A percentile compares a stretch with the other conserved stretches of the same genome.
Conservation (phyloP, 1,284 basidiomycete species). For the Boletus sp. region DNA sequence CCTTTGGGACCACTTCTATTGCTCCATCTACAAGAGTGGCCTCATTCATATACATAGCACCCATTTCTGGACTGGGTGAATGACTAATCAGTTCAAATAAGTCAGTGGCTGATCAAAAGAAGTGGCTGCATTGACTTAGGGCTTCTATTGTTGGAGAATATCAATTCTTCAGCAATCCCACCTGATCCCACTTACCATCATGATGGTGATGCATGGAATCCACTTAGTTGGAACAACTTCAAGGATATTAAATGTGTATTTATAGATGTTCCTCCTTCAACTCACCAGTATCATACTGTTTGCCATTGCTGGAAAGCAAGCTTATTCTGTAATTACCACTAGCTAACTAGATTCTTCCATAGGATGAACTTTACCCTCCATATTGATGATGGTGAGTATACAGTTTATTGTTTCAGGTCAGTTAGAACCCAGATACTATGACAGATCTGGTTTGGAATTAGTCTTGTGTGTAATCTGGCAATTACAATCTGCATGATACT, state of each 20-base stretch:
- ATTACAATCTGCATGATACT: too few relatives aligned
- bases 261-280: slow-evolving; percentile 18
- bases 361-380: slow-evolving; percentile 1
- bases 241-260: too few relatives aligned
- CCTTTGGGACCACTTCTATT: too few relatives aligned
- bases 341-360: background rate
- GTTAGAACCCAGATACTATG: too few relatives aligned
- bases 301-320: background rate
- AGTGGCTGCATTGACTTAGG: slow-evolving; percentile 22
- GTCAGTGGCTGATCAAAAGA: background rate
- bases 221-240: background rate
- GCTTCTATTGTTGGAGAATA: slow-evolving; percentile 29
- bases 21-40: too few relatives aligned
- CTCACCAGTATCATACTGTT: slow-evolving; percentile 12
- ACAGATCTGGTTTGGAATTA: too few relatives aligned
- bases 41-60: background rate
- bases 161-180: slow-evolving; percentile 1
- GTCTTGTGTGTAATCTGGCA: too few relatives aligned
- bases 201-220: slow-evolving; percentile 13
- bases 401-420: too few relatives aligned
- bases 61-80: slow-evolving; percentile 20
- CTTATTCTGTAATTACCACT: background rate
- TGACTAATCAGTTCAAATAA: background rate
- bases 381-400: too few relatives aligned
- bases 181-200: slow-evolving; percentile 10